Evolutionary conservation across 2,329 filamentous ascomycete species (phyloP).

Genomic region (Talaromyces islandicus): DNA sequence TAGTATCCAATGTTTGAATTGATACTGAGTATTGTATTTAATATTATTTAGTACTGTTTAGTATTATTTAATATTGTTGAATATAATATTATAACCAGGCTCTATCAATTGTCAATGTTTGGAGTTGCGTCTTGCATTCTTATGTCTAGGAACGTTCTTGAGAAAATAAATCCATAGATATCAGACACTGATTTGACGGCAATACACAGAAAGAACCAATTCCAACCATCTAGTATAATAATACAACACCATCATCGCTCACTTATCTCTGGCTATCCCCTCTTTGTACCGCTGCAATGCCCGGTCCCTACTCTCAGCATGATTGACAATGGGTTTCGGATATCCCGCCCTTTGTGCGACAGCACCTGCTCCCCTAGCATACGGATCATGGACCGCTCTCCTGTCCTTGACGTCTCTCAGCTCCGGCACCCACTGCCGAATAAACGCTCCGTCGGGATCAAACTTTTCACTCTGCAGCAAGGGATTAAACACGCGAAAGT

Average conservation of each 20-base stretch:
- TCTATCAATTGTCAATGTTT: background rate
- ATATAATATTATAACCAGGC: background rate
- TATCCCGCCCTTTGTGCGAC: slow-evolving; percentile 64
- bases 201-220: no score
- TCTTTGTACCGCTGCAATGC: slow-evolving; percentile 65
- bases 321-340: slow-evolving; percentile 67
- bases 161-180: no score
- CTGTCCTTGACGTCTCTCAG: slow-evolving; percentile 53
- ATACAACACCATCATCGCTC: no score
- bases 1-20: no score
- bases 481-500: slow-evolving; percentile 88
- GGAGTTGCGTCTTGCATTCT: no score
- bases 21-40: no score
- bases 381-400: slow-evolving; percentile 75
- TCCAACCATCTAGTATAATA: background rate
- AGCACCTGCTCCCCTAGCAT: slow-evolving; percentile 55
- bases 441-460: slow-evolving; percentile 71
- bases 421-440: slow-evolving; percentile 76
- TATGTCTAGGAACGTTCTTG: no score
- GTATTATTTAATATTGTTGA: no score
- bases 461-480: slow-evolving; percentile 80
- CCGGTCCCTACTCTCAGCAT: slow-evolving; percentile 61
- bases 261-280: slow-evolving; percentile 6
- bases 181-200: no score
- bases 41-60: no score